These are phyloP conservation scores for Saccharomyces mikatae DNA, from an alignment of 805 yeast species.

Conservation along the genomic window DNA sequence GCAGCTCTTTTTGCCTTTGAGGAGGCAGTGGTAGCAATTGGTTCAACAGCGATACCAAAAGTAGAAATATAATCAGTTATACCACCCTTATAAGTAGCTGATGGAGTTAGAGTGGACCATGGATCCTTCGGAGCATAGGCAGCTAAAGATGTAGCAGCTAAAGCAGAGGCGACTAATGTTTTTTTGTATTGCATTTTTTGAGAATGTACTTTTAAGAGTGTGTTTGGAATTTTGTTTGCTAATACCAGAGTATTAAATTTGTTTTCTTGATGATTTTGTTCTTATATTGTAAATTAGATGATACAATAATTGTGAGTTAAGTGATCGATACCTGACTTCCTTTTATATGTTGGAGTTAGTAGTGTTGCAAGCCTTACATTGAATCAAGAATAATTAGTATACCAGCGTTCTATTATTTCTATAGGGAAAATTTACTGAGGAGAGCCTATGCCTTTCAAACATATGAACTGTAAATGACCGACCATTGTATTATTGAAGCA, in stretches of 20 bases:
- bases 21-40: slow-evolving; percentile 20
- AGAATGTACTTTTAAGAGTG: not conserved
- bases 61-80: slow-evolving; percentile 31
- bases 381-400: not conserved
- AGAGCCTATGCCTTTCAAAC: not conserved
- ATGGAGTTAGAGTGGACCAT: slow-evolving; percentile 39
- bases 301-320: not conserved
- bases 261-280: slow-evolving; percentile 2
- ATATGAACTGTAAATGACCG: not conserved
- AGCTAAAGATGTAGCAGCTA: slow-evolving; percentile 23
- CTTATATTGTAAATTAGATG: not conserved
- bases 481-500: not conserved
- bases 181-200: slow-evolving; percentile 21
- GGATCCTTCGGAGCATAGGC: slow-evolving; percentile 29
- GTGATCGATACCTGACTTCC: not conserved
- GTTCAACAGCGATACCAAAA: slow-evolving; percentile 38
- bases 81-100: slow-evolving; percentile 33
- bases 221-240: slow-evolving; percentile 1
- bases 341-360: not conserved
- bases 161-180: slow-evolving; percentile 27
- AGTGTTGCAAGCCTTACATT: not conserved
- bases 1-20: slow-evolving; percentile 34
- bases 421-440: not conserved
- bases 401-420: not conserved
- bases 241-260: slow-evolving; percentile 2